Conservation (phyloP, 2,329 filamentous ascomycete genomes). For the Trichoderma sp. region DNA sequence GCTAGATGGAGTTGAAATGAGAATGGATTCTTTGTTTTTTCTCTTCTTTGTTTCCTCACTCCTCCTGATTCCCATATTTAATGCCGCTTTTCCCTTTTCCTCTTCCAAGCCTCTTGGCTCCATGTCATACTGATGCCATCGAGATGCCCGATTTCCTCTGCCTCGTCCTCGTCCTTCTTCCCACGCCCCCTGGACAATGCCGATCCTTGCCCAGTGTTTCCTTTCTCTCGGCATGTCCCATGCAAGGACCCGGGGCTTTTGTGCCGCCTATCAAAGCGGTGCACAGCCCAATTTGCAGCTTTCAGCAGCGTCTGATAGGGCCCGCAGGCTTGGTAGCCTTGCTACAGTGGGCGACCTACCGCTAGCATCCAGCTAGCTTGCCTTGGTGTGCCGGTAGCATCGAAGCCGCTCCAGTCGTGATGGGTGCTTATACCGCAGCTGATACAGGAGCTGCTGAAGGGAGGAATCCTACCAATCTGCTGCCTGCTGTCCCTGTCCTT, state of each 20-base stretch:
- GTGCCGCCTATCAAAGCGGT: slow-evolving; percentile 16
- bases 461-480: neutral
- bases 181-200: neutral
- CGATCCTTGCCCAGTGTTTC: neutral
- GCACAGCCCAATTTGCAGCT: neutral
- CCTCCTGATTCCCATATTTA: neutral
- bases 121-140: slow-evolving; percentile 18
- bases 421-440: no score
- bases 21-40: neutral
- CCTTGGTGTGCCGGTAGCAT: neutral
- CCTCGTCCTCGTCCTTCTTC: neutral
- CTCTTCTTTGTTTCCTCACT: neutral
- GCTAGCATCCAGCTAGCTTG: neutral
- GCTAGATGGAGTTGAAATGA: neutral
- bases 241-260: slow-evolving; percentile 21
- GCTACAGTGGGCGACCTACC: neutral
- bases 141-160: neutral
- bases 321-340: neutral
- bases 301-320: neutral
- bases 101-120: neutral
- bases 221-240: slow-evolving; percentile 7
- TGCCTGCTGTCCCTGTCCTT: neutral
- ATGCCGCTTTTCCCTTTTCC: neutral
- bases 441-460: no score
- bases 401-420: neutral